Evolutionary conservation across 345 rosid species (phyloP).

Genomic region (Corchorus olitorius): DNA sequence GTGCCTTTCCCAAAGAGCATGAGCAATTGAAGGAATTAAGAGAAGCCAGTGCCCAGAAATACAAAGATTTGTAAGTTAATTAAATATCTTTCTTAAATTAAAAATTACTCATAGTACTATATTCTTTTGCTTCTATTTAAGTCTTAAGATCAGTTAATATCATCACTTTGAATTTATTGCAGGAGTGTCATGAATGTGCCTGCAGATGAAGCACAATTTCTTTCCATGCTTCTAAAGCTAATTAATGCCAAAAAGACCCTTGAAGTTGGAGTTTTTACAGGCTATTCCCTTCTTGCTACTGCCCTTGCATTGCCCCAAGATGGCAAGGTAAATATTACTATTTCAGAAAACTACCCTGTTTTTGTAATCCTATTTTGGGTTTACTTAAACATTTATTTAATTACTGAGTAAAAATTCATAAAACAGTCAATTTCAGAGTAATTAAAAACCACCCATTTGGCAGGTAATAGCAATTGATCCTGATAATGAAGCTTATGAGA

Average conservation of each 20-base stretch:
- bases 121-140: no score
- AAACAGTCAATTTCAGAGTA: background rate
- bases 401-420: no score
- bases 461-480: constrained; percentile 51
- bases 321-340: constrained; percentile 38
- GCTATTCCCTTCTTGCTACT: constrained; percentile 61
- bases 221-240: constrained; percentile 50
- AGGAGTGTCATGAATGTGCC: constrained; percentile 58
- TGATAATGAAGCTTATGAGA: constrained; percentile 42
- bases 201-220: constrained; percentile 53
- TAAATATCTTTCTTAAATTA: no score
- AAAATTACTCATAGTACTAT: no score
- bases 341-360: no score
- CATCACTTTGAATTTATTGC: background rate
- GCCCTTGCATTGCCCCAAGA: constrained; percentile 63
- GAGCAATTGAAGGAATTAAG: constrained; percentile 46
- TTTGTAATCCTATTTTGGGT: background rate
- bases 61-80: constrained; percentile 20
- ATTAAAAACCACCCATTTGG: background rate
- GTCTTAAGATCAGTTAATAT: no score
- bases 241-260: constrained; percentile 58
- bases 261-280: constrained; percentile 71
- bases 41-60: constrained; percentile 40
- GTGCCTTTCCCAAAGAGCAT: constrained; percentile 53
- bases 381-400: background rate